phyloP scores from a whole-genome alignment of 768 basidiomycete species.

The Tulasnella sp. region DNA sequence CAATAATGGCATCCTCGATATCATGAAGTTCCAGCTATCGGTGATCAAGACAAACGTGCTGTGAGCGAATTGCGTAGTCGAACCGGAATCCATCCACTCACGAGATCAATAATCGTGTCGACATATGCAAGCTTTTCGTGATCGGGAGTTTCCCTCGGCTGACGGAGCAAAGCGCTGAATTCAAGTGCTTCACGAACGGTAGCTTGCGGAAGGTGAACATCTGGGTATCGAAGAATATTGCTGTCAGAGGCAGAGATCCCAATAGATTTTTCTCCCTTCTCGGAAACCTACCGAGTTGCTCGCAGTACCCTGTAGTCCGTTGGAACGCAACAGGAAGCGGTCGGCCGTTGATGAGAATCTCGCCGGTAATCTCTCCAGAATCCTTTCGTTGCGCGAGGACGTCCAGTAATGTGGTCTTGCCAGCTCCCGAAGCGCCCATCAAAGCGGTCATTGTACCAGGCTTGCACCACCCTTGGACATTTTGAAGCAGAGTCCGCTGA shows the following conservation, averaged over 20 bases:
- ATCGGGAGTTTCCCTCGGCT: conserved; percentile 28
- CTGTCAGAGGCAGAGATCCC: too few relatives aligned
- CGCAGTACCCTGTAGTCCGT: conserved; percentile 30
- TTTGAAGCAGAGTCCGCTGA: conserved; percentile 24
- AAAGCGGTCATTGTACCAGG: conserved; percentile 34
- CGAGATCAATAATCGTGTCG: conserved; percentile 31
- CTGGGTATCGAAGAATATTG: not conserved
- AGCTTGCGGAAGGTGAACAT: conserved; percentile 2
- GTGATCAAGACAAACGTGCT: too few relatives aligned
- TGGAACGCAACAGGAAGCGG: conserved; percentile 16
- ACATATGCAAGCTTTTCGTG: conserved; percentile 33
- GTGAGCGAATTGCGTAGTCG: not conserved
- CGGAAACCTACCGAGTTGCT: conserved; percentile 25
- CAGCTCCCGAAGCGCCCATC: conserved; percentile 37
- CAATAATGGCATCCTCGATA: conserved; percentile 36
- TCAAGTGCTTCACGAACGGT: conserved; percentile 35
- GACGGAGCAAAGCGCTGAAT: conserved; percentile 33
- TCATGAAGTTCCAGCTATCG: conserved; percentile 33
- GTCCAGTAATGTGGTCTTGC: conserved; percentile 30
- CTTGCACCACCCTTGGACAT: conserved; percentile 32
- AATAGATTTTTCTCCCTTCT: not conserved
- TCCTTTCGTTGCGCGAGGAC: conserved; percentile 23
- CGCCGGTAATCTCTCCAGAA: conserved; percentile 35
- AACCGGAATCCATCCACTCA: not conserved
- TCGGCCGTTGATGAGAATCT: conserved; percentile 29